phyloP scores from a whole-genome alignment of 192 early-diverging fungal species.

The Gigaspora rosea region DNA sequence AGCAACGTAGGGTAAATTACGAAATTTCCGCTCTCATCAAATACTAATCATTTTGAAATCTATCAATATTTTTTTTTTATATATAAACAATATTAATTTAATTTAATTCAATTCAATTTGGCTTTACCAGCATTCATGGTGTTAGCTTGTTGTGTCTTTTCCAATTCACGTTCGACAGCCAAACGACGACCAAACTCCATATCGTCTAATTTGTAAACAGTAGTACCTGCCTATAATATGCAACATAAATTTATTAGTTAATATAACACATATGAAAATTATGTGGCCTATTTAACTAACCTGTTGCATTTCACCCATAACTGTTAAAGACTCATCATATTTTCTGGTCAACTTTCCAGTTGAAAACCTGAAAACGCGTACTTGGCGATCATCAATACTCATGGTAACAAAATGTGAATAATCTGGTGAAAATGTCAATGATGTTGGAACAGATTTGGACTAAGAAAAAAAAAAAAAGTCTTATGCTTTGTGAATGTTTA shows the following conservation, averaged over 20 bases:
- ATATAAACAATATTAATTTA: background rate
- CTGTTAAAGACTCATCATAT: slow-evolving; percentile 86
- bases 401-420: slow-evolving; percentile 85
- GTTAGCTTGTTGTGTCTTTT: slow-evolving; percentile 67
- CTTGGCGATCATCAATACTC: slow-evolving; percentile 77
- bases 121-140: slow-evolving; percentile 67
- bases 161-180: slow-evolving; percentile 85
- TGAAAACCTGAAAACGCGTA: slow-evolving; percentile 80
- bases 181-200: slow-evolving; percentile 98
- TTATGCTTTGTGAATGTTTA: background rate
- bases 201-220: slow-evolving; percentile 81
- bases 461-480: slow-evolving; percentile 22
- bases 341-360: slow-evolving; percentile 88
- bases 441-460: slow-evolving; percentile 75
- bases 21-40: slow-evolving; percentile 89
- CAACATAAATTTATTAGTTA: background rate
- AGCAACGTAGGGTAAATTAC: slow-evolving; percentile 91
- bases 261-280: background rate
- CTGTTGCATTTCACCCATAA: slow-evolving; percentile 88
- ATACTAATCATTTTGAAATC: slow-evolving; percentile 53
- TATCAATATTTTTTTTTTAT: background rate
- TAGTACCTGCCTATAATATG: slow-evolving; percentile 63
- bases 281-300: slow-evolving; percentile 21
- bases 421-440: slow-evolving; percentile 81
- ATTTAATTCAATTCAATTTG: background rate